phyloP scores from a whole-genome alignment of 2,329 filamentous ascomycete species.

The Cryphonectria nitschkei region DNA sequence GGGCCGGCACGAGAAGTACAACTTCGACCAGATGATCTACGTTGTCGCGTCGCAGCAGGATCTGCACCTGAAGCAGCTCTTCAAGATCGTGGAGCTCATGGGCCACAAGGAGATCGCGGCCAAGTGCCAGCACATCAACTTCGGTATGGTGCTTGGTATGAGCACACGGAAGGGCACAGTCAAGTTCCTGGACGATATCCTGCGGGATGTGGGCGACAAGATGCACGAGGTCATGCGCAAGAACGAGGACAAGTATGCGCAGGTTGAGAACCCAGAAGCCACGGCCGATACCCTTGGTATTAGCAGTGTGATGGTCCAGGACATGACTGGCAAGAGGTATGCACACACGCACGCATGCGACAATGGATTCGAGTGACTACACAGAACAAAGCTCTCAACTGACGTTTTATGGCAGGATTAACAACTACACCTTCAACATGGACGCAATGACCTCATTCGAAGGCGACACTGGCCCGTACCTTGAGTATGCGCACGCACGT shows the following conservation, averaged over 20 bases:
- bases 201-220: conserved; percentile 81
- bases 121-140: conserved; percentile 76
- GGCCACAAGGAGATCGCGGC: conserved; percentile 68
- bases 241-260: conserved; percentile 87
- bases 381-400: conserved; percentile 6
- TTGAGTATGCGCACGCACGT: conserved; percentile 81
- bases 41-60: conserved; percentile 75
- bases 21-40: conserved; percentile 81
- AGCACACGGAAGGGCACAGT: conserved; percentile 74
- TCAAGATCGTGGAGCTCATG: conserved; percentile 76
- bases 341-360: conserved; percentile 32
- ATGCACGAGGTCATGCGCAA: conserved; percentile 98
- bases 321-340: conserved; percentile 92
- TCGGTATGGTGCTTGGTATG: conserved; percentile 73
- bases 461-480: conserved; percentile 82
- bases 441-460: conserved; percentile 83
- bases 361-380: neutral
- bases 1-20: conserved; percentile 63
- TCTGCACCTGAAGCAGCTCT: conserved; percentile 72
- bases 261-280: conserved; percentile 80
- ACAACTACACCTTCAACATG: conserved; percentile 76
- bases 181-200: conserved; percentile 73
- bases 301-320: conserved; percentile 95
- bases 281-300: conserved; percentile 91
- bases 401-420: conserved; percentile 49